These are phyloP conservation scores for Endoconidiophora polonica DNA, from an alignment of 2,329 filamentous ascomycete species.

Conservation along the genomic window DNA sequence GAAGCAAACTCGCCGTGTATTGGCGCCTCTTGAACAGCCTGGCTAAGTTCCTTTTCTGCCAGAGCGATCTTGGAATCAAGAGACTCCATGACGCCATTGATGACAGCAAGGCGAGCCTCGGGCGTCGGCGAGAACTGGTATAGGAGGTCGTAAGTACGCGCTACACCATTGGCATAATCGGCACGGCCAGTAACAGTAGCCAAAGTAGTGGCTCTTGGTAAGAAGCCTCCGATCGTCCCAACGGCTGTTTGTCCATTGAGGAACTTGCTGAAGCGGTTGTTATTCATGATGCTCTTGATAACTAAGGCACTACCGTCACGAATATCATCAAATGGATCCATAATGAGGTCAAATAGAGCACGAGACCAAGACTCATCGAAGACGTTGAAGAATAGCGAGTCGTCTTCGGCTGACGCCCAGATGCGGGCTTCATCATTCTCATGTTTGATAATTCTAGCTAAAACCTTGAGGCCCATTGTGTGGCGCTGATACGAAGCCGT, in stretches of 20 bases:
- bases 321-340: conserved; percentile 90
- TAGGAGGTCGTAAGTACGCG: conserved; percentile 55
- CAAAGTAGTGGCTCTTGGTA: conserved; percentile 35
- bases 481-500: conserved; percentile 84
- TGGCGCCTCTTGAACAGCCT: conserved; percentile 48
- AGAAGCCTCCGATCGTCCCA: conserved; percentile 29
- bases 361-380: conserved; percentile 38
- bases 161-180: conserved; percentile 84
- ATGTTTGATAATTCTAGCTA: conserved; percentile 49
- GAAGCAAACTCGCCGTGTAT: conserved; percentile 56
- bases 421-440: conserved; percentile 39
- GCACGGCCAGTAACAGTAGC: conserved; percentile 62
- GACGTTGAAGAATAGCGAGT: conserved; percentile 24
- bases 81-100: conserved; percentile 39
- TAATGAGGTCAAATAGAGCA: conserved; percentile 57
- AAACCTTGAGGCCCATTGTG: conserved; percentile 58
- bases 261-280: conserved; percentile 19
- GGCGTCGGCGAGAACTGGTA: conserved; percentile 36
- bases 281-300: conserved; percentile 31
- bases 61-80: conserved; percentile 47
- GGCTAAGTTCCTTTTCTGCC: conserved; percentile 47
- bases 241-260: conserved; percentile 9
- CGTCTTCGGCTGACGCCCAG: conserved; percentile 25
- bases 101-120: conserved; percentile 30
- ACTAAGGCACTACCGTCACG: conserved; percentile 40